Evolutionary conservation across 1,284 basidiomycete genomes (phyloP).

Genomic region (Trametes versicolor): DNA sequence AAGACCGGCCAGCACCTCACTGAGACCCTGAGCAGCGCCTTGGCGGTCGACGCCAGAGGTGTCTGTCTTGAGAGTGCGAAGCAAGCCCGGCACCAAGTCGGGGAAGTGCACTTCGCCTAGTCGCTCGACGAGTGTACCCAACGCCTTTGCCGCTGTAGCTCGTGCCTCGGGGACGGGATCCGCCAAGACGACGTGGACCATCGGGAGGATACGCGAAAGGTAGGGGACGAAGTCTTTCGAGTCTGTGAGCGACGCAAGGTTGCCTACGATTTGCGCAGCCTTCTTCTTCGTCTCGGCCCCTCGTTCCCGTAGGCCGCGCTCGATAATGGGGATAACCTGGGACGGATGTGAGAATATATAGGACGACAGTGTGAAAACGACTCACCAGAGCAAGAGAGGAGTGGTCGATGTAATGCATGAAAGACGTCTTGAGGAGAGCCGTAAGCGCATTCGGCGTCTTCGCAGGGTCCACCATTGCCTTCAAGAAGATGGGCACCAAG

Average conservation of each 20-base stretch:
- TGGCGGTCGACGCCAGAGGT: slow-evolving; percentile 96
- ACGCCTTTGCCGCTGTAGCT: slow-evolving; percentile 95
- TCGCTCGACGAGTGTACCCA: slow-evolving; percentile 97
- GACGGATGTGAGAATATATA: slow-evolving; percentile 25
- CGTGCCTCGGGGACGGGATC: slow-evolving; percentile 98
- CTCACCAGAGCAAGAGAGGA: slow-evolving; percentile 95
- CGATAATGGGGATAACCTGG: slow-evolving; percentile 95
- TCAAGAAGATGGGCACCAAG: slow-evolving; percentile 92
- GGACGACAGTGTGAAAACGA: slow-evolving; percentile 10
- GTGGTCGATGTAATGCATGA: slow-evolving; percentile 98
- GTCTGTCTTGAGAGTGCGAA: slow-evolving; percentile 92
- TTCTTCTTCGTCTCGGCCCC: slow-evolving; percentile 96
- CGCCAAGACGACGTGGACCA: slow-evolving; percentile 93
- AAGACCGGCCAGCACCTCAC: slow-evolving; percentile 94
- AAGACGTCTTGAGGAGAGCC: slow-evolving; percentile 91
- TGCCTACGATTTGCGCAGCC: slow-evolving; percentile 97
- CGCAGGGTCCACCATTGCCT: slow-evolving; percentile 95
- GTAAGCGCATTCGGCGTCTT: slow-evolving; percentile 91
- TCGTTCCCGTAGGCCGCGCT: slow-evolving; percentile 92
- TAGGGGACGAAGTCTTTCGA: slow-evolving; percentile 98
- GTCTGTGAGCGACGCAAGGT: slow-evolving; percentile 94
- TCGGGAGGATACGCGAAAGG: slow-evolving; percentile 86
- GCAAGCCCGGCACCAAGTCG: slow-evolving; percentile 90
- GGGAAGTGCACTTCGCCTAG: slow-evolving; percentile 97
- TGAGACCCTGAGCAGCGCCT: slow-evolving; percentile 97